Base-by-base conservation (phyloP, 2,329 filamentous ascomycete species). In the Fusarium verrucosum region DNA sequence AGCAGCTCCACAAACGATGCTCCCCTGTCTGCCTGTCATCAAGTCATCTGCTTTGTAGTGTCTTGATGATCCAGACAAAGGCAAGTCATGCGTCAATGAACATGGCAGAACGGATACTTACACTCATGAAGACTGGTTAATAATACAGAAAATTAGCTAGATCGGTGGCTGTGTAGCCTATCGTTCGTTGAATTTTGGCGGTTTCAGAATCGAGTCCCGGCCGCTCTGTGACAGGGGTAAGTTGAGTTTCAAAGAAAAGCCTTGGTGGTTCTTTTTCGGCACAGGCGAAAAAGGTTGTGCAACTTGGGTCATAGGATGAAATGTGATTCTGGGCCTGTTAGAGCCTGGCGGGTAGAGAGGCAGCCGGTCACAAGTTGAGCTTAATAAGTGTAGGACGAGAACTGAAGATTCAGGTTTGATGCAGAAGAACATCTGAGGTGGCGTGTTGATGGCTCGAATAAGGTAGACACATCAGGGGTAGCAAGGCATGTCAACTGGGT, bases 261-360 rank as follows among this genome's bases (percentile, higher is more conserved):
- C 37, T 56, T 35, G 56, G 51, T 42, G 23, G 37, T 43, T n/a
- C n/a, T 36, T 50, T 37, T 28, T 41, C 33, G 26, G 40, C 40
- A 50, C 22, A 49, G 22, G 23, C 43, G 56, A 38, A 32, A 32
- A 50, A 37, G 38, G 17, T 44, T 43, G 69, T 65, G 56, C 53
- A 52, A 70, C n/a, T n/a, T n/a, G n/a, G n/a, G n/a, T n/a, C 66
- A 61, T 71, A 50, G 65, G 66, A 71, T 71, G 65, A 65, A 59
- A 59, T 51, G 56, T 33, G 66, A 47, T 45, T 44, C 46, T 36
- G 42, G 40, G 25, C 30, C 42, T 47, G 45, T 56, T 23, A 55
- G 49, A 50, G 35, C 36, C 40, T 55, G 32, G 35, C 58, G 58
- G 59, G 49, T 59, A 58, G 47, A 38, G 58, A 61, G 63, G 63